Percentiles rank a stretch among this genome's conserved stretches.
These are phyloP conservation scores for Talaromyces verruculosus DNA, from an alignment of 2,329 filamentous ascomycete species.

Conservation along the genomic window DNA sequence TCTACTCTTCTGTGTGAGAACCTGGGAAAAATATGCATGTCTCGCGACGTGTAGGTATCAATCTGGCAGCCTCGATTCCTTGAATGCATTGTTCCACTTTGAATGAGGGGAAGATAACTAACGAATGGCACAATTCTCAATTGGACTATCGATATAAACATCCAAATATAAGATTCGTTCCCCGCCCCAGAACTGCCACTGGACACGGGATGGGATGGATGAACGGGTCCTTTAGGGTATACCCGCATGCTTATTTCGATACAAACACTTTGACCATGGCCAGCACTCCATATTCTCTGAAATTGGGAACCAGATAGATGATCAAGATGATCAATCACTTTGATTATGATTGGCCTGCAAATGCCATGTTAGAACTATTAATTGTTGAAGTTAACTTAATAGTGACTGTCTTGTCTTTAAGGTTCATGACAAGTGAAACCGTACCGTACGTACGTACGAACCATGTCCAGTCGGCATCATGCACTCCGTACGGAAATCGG, in stretches of 20 bases:
- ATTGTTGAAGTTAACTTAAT: not conserved
- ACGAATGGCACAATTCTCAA: not conserved
- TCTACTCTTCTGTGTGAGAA: not conserved
- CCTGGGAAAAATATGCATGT: not conserved
- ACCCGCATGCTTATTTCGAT: slow-evolving; percentile 14
- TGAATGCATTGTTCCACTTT: not conserved
- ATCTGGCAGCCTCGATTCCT: not conserved
- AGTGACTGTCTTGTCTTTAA: not conserved
- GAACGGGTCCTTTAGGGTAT: slow-evolving; percentile 7
- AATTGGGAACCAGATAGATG: not conserved
- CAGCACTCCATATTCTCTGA: not conserved
- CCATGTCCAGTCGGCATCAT: not conserved
- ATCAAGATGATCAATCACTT: not conserved
- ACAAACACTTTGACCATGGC: not conserved
- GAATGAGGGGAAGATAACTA: not conserved
- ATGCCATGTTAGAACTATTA: not conserved
- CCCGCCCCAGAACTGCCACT: not conserved
- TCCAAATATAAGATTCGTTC: not conserved
- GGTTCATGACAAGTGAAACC: not conserved
- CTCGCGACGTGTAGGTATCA: not conserved
- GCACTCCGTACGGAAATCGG: slow-evolving; percentile 1
- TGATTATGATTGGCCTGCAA: not conserved
- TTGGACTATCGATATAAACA: not conserved
- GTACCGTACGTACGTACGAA: not conserved
- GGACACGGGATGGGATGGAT: not conserved